A percentile compares a stretch with the other conserved stretches of the same genome.
Evolutionary conservation across 176 grass and related monocot genomes (phyloP).

Genomic region (Oryza meridionalis): DNA sequence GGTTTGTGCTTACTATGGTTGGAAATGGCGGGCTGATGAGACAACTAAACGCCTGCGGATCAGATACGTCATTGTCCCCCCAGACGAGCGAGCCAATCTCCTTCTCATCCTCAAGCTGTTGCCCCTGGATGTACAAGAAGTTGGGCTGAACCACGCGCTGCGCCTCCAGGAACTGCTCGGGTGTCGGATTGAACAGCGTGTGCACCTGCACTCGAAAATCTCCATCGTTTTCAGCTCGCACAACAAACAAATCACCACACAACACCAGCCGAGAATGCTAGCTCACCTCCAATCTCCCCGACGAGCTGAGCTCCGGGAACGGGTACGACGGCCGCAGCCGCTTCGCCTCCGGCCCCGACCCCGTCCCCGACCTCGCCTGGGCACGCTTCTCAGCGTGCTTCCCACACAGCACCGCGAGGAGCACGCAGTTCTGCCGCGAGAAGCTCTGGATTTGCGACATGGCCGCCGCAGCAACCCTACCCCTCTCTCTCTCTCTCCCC

Average conservation of each 20-base stretch:
- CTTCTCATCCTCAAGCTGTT: conserved; percentile 79
- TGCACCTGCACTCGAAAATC: conserved; percentile 71
- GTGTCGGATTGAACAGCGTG: conserved; percentile 78
- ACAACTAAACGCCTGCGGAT: conserved; percentile 70
- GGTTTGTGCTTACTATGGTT: conserved; percentile 68
- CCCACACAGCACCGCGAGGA: conserved; percentile 87
- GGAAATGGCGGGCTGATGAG: conserved; percentile 84
- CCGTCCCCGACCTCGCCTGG: neutral
- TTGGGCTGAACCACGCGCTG: conserved; percentile 75
- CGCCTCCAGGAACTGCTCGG: conserved; percentile 82
- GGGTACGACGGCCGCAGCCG: conserved; percentile 56
- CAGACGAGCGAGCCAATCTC: conserved; percentile 80
- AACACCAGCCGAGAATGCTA: conserved; percentile 4
- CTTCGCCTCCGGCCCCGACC: conserved; percentile 46
- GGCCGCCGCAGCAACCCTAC: conserved; percentile 1
- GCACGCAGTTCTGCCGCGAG: conserved; percentile 67
- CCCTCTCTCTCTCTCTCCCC: too few relatives aligned
- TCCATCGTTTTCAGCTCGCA: conserved; percentile 16
- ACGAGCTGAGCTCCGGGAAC: conserved; percentile 75
- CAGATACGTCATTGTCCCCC: conserved; percentile 66
- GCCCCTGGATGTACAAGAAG: conserved; percentile 90
- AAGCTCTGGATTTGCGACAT: conserved; percentile 92
- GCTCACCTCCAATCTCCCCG: conserved; percentile 78
- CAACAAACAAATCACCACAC: conserved; percentile 13
- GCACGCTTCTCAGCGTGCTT: conserved; percentile 56